These are phyloP conservation scores for Liquidambar formosana DNA, from an alignment of 164 flowering plant species.

Conservation along the genomic window DNA sequence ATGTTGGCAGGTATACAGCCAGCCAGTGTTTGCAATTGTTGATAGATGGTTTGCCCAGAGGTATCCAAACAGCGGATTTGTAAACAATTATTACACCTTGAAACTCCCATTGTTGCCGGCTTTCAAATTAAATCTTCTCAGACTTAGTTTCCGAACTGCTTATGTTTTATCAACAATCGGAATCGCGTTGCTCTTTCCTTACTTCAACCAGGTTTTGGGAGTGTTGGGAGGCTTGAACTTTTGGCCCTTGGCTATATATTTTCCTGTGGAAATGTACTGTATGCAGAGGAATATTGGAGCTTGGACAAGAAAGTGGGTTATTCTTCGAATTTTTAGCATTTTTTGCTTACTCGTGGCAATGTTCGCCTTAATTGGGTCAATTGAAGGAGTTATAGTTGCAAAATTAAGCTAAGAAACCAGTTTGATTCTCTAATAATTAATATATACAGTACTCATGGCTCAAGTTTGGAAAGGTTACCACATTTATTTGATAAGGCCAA, in stretches of 20 bases:
- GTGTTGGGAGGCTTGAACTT: conserved; percentile 8
- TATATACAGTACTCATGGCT: too few species aligned
- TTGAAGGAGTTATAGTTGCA: conserved; percentile 42
- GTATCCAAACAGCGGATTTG: too few species aligned
- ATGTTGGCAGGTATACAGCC: too few species aligned
- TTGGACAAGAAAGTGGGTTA: conserved; percentile 38
- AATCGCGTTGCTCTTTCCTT: conserved; percentile 8
- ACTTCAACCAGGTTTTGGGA: conserved; percentile 18
- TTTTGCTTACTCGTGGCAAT: conserved; percentile 33
- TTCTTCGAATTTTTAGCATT: conserved; percentile 34
- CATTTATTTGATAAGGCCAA: not conserved
- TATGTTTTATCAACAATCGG: not conserved
- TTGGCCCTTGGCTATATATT: conserved; percentile 39
- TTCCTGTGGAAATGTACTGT: conserved; percentile 50
- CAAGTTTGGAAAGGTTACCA: too few species aligned
- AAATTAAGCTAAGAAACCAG: conserved; percentile 17
- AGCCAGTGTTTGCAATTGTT: too few species aligned
- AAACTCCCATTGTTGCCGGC: too few species aligned
- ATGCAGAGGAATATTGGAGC: conserved; percentile 29
- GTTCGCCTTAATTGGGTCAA: conserved; percentile 36
- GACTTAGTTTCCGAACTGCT: too few species aligned
- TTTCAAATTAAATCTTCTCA: too few species aligned
- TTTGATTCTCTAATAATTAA: too few species aligned
- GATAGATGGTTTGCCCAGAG: too few species aligned
- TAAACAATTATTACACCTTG: too few species aligned